These are phyloP conservation scores for Cucumis hystrix DNA, from an alignment of 306 rosid genomes.

Conservation along the genomic window DNA sequence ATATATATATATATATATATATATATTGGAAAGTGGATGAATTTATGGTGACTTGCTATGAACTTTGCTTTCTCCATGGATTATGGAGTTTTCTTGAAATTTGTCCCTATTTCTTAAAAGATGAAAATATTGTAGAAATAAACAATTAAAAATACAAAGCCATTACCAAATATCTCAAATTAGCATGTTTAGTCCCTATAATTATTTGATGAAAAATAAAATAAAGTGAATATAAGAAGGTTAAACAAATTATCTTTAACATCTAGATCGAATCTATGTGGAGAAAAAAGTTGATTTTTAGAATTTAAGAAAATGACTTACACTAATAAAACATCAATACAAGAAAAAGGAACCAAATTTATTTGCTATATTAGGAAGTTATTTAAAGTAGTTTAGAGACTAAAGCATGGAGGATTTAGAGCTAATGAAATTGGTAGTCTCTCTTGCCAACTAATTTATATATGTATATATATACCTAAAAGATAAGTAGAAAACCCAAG, in stretches of 20 bases:
- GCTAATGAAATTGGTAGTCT: background rate
- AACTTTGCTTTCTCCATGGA: background rate
- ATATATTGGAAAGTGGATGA: background rate
- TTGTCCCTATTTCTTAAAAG: background rate
- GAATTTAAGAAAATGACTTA: too few relatives aligned
- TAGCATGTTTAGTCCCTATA: background rate
- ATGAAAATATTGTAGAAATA: background rate
- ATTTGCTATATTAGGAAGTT: background rate
- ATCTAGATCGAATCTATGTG: too few relatives aligned
- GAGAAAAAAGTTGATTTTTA: too few relatives aligned
- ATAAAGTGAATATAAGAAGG: too few relatives aligned
- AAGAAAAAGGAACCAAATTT: background rate
- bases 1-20: background rate
- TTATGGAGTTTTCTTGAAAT: background rate
- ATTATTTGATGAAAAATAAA: too few relatives aligned
- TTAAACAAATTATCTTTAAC: too few relatives aligned
- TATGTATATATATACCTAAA: background rate
- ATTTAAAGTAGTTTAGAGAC: background rate
- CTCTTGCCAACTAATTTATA: background rate
- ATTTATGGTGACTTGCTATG: background rate
- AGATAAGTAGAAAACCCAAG: background rate
- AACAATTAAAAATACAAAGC: background rate
- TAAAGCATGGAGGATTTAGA: background rate
- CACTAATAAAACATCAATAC: too few relatives aligned
- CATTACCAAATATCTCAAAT: background rate